Evolutionary conservation across 345 rosid genomes (phyloP).

Genomic region (Brassica juncea): DNA sequence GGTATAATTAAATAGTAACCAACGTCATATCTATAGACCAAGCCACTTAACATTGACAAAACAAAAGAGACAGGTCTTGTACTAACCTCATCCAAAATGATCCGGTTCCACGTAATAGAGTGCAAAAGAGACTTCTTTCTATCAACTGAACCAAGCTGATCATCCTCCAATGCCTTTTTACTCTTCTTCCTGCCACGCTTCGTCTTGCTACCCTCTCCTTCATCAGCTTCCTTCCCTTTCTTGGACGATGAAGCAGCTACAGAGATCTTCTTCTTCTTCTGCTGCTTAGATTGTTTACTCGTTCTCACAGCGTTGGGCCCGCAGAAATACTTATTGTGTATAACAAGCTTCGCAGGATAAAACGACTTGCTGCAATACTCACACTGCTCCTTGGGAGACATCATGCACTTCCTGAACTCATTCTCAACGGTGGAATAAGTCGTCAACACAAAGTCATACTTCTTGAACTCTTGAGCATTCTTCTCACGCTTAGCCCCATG

Average conservation of each 20-base stretch:
- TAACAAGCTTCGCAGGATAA: constrained; percentile 46
- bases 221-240: constrained; percentile 31
- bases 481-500: constrained; percentile 79
- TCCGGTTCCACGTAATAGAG: constrained; percentile 78
- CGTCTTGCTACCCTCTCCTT: constrained; percentile 32
- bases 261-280: constrained; percentile 62
- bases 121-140: constrained; percentile 66
- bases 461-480: constrained; percentile 50
- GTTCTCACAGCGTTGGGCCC: constrained; percentile 82
- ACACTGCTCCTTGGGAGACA: constrained; percentile 77
- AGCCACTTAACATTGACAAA: neutral
- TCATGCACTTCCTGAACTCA: constrained; percentile 58
- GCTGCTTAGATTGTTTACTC: constrained; percentile 85
- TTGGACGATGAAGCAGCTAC: constrained; percentile 29
- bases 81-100: constrained; percentile 91
- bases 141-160: constrained; percentile 24
- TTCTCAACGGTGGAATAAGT: constrained; percentile 83
- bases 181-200: constrained; percentile 37
- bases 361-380: constrained; percentile 62
- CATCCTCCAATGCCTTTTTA: constrained; percentile 33
- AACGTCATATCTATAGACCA: constrained; percentile 14
- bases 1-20: neutral
- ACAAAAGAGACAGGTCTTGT: neutral
- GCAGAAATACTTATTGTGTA: constrained; percentile 71
- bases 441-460: constrained; percentile 87